phyloP scores from a whole-genome alignment of 768 basidiomycete genomes.

The Russula ochroleuca region DNA sequence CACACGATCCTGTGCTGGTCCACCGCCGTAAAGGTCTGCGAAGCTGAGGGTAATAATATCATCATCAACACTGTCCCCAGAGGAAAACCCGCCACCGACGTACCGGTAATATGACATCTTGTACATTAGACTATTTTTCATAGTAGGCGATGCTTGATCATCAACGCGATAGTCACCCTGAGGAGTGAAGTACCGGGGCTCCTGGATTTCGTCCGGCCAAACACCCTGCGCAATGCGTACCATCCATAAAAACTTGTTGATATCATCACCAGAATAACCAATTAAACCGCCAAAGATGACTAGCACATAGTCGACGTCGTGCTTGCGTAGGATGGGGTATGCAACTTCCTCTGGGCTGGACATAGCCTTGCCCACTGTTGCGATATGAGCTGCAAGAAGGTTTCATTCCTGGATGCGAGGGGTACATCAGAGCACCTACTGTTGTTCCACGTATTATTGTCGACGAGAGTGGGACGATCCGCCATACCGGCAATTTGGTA shows the following conservation, averaged over 20 bases:
- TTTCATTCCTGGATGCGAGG: background rate
- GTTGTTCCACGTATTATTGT: constrained; percentile 99
- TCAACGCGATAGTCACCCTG: constrained; percentile 93
- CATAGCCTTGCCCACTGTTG: constrained; percentile 99
- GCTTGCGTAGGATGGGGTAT: constrained; percentile 94
- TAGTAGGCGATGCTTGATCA: constrained; percentile 73
- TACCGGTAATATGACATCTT: constrained; percentile 98
- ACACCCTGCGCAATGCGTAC: constrained; percentile 91
- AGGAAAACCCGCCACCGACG: constrained; percentile 22
- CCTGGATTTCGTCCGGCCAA: constrained; percentile 98
- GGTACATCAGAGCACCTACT: constrained; percentile 52
- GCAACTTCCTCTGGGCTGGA: constrained; percentile 89
- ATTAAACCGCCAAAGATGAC: constrained; percentile 96
- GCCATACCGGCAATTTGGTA: constrained; percentile 99
- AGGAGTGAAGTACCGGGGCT: constrained; percentile 88
- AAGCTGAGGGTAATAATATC: constrained; percentile 49
- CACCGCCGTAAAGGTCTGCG: constrained; percentile 78
- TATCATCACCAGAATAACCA: constrained; percentile 97
- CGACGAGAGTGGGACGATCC: constrained; percentile 90
- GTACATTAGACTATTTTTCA: constrained; percentile 98
- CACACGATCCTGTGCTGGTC: constrained; percentile 76
- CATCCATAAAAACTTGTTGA: constrained; percentile 99
- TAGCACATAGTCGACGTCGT: constrained; percentile 96
- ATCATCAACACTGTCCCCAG: background rate
- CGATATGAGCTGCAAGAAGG: constrained; percentile 73